Evolutionary conservation across 2,329 filamentous ascomycete genomes (phyloP).

Genomic region (Cytospora chrysosperma): DNA sequence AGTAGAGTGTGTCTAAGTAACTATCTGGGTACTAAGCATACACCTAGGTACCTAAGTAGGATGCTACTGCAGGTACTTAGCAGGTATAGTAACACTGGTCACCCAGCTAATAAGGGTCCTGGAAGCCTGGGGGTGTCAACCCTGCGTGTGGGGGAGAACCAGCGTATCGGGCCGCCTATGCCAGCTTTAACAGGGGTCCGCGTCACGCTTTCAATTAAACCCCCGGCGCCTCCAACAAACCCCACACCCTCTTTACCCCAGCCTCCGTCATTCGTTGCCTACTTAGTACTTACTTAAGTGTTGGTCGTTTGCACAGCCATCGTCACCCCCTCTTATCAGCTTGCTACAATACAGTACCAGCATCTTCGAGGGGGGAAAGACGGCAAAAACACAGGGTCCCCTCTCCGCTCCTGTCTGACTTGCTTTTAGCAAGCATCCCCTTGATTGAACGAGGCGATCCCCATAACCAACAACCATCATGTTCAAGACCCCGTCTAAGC

Average conservation of each 20-base stretch:
- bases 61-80: background rate
- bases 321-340: background rate
- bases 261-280: background rate
- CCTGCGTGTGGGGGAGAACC: conserved; percentile 3
- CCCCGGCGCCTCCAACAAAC: too few relatives aligned
- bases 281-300: too few relatives aligned
- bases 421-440: background rate
- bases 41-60: background rate
- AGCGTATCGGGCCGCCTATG: conserved; percentile 11
- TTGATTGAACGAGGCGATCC: background rate
- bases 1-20: background rate
- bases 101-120: too few relatives aligned
- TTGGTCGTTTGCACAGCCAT: background rate
- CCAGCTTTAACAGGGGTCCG: background rate
- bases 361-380: too few relatives aligned
- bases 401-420: background rate
- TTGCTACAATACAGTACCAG: too few relatives aligned
- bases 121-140: too few relatives aligned
- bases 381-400: background rate
- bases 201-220: conserved; percentile 8
- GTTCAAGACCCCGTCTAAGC: conserved; percentile 22
- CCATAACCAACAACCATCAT: conserved; percentile 3
- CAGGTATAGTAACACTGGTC: too few relatives aligned
- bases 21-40: background rate
- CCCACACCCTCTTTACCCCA: too few relatives aligned